Conservation (phyloP, 202 grass and related monocot species). For the Carex arenaria region DNA sequence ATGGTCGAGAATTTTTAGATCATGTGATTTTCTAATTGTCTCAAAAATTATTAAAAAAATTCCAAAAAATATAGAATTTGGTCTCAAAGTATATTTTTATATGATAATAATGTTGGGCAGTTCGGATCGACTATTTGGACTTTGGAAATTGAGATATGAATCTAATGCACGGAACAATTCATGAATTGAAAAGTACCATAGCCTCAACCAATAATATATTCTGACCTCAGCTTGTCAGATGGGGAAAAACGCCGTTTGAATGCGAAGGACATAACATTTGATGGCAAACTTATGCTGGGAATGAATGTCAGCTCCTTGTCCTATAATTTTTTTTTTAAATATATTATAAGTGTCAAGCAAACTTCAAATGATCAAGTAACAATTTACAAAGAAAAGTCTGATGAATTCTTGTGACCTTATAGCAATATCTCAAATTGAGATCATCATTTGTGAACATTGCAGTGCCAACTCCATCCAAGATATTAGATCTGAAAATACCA, state of each 20-base stretch:
- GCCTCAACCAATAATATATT: background rate
- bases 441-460: constrained; percentile 64
- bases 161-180: too few species aligned
- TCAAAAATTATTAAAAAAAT: too few species aligned
- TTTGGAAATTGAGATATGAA: too few species aligned
- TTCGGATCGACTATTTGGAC: too few species aligned
- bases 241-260: constrained; percentile 79
- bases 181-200: too few species aligned
- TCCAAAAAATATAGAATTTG: too few species aligned
- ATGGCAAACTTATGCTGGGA: constrained; percentile 63
- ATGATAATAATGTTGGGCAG: too few species aligned
- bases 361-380: constrained; percentile 3
- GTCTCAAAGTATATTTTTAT: too few species aligned
- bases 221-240: constrained; percentile 88
- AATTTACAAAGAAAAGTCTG: constrained; percentile 1
- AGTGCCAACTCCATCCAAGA: constrained; percentile 74
- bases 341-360: constrained; percentile 3
- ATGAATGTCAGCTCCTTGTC: constrained; percentile 73
- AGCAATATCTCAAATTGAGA: constrained; percentile 80
- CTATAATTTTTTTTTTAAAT: constrained; percentile 31
- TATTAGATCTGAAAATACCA: constrained; percentile 61
- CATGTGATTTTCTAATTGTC: too few species aligned
- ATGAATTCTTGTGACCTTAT: constrained; percentile 56
- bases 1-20: too few species aligned
- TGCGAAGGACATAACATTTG: constrained; percentile 59